Base-by-base conservation (phyloP, 176 grass and related monocot species). In the Ensete ventricosum region DNA sequence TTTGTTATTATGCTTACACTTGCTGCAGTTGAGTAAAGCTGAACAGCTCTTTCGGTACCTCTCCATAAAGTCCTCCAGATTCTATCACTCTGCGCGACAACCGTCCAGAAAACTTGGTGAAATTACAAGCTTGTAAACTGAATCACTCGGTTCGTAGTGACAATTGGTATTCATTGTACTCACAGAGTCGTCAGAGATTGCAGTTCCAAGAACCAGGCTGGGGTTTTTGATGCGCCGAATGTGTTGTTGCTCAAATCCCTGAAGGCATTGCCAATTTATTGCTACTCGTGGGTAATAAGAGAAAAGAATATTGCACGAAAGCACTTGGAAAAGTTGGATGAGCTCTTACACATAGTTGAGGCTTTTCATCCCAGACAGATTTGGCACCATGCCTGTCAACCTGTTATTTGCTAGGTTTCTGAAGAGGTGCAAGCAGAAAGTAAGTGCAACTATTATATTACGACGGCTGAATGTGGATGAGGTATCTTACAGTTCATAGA, bases 181-280 rank as follows among this genome's bases (percentile, higher is more conserved):
- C 62, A 92, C 90, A 92, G 64, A 22, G 76, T 77, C 24, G 60
- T 89, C 50, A 92, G 26, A 27, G 79, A 70, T 72, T 80, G 69
- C 65, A 99, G 50, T 64, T 52, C 76, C 81, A 84, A 84, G 64
- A 91, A 99, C 95, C 95, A 99, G 52, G 66, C 71, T 22, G 95
- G 90, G 70, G 74, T 91, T 9, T 81, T 78, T 34, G 95, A 87
- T 69, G 76, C 78, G 77, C 87, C 88, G 72, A 99, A 99, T 48
- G 86, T 77, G 78, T 99, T 99, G 78, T 99, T 94, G 79, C 95
- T 99, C 84, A 99, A 79, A 78, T 99, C 90, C 16, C 95, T 99
- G 81, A 19, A 25, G 17, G 9, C 20, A 9, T 14, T 65, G 26
- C 8, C 34, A 43, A 77, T 8, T 64, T 22, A 51, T 14, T 50